Evolutionary conservation across 257 asterid genomes (phyloP).

Genomic region (Penstemon davidsonii): DNA sequence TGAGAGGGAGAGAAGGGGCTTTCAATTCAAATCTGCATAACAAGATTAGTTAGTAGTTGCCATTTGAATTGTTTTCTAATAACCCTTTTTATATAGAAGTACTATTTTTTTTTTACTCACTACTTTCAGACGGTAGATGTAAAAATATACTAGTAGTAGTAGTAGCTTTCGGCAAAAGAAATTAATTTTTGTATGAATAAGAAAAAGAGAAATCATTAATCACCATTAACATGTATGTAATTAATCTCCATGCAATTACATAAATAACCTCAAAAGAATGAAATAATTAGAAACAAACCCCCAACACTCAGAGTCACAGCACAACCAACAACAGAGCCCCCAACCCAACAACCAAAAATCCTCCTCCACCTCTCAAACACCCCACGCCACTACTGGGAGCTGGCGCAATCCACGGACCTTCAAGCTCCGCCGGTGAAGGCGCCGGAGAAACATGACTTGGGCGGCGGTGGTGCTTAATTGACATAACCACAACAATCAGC

Average conservation of each 20-base stretch:
- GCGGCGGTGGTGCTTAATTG: slow-evolving; percentile 46
- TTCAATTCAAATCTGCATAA: too few species aligned
- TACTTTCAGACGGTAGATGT: too few species aligned
- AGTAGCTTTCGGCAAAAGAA: too few species aligned
- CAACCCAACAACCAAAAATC: slow-evolving; percentile 29
- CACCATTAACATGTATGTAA: slow-evolving; percentile 16
- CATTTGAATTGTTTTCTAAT: too few species aligned
- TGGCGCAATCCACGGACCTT: slow-evolving; percentile 56
- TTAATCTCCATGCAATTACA: slow-evolving; percentile 30
- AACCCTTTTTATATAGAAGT: too few species aligned
- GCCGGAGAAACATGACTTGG: slow-evolving; percentile 47
- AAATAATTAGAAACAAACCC: slow-evolving; percentile 15
- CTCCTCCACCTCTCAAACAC: slow-evolving; percentile 30
- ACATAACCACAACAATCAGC: slow-evolving; percentile 61
- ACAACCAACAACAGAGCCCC: slow-evolving; percentile 29
- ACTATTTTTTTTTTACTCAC: too few species aligned
- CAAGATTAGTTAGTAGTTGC: too few species aligned
- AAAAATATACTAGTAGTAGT: too few species aligned
- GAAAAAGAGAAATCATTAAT: neutral
- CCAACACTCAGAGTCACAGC: too few species aligned
- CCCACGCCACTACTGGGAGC: slow-evolving; percentile 53
- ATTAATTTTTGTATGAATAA: too few species aligned
- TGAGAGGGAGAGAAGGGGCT: too few species aligned
- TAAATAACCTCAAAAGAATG: slow-evolving; percentile 18
- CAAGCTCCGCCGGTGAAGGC: slow-evolving; percentile 53